These are phyloP conservation scores for Zygosaccharomyces sapae DNA, from an alignment of 1,139 yeast species.

Conservation along the genomic window DNA sequence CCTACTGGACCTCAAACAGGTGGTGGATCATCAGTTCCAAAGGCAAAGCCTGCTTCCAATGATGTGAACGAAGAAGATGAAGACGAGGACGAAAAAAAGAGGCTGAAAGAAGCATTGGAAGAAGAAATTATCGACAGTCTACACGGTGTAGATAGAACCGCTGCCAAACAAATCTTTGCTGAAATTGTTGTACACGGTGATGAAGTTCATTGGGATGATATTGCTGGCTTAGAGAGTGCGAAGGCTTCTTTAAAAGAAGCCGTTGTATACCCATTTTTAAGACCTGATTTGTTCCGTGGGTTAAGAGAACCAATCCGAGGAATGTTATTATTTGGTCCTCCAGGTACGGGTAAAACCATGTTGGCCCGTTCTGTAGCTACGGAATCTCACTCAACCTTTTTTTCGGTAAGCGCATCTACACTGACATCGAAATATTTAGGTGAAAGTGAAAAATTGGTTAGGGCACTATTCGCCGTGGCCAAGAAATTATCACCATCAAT, in stretches of 20 bases:
- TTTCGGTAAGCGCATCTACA: conserved; percentile 87
- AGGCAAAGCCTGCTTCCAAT: conserved; percentile 30
- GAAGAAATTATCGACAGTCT: conserved; percentile 39
- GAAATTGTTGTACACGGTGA: conserved; percentile 94
- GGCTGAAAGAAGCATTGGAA: conserved; percentile 35
- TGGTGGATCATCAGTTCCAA: conserved; percentile 24
- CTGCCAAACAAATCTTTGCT: conserved; percentile 81
- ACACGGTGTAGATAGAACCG: conserved; percentile 53
- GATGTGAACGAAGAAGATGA: conserved; percentile 19
- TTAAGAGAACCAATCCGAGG: conserved; percentile 95
- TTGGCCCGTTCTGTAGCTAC: conserved; percentile 97
- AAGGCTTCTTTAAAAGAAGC: conserved; percentile 90
- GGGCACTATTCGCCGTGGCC: conserved; percentile 83
- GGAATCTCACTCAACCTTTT: conserved; percentile 90
- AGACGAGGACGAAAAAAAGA: conserved; percentile 12
- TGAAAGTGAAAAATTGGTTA: conserved; percentile 88
- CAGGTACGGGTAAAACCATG: conserved; percentile 98
- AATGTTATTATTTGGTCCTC: conserved; percentile 94
- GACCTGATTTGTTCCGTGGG: conserved; percentile 91
- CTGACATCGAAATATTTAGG: conserved; percentile 89
- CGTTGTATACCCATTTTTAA: conserved; percentile 89
- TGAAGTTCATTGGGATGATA: conserved; percentile 95
- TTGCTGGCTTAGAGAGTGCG: conserved; percentile 89
- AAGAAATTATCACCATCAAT: conserved; percentile 86
- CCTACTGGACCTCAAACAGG: conserved; percentile 6